Evolutionary conservation across 2,329 filamentous ascomycete genomes (phyloP).

Genomic region (Aspergillus sp.): DNA sequence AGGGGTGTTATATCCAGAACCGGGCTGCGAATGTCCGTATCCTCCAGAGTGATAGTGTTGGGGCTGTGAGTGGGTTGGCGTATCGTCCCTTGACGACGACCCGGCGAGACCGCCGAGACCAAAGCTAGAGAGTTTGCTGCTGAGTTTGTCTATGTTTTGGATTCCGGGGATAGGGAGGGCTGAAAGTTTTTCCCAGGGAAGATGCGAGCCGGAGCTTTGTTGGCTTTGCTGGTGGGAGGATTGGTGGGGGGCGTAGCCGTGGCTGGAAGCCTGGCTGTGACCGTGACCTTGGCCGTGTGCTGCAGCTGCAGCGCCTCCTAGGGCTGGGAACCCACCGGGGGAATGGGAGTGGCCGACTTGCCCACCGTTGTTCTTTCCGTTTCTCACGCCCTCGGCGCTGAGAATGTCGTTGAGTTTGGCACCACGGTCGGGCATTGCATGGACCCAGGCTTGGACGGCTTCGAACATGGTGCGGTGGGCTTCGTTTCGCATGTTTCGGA

Average conservation of each 20-base stretch:
- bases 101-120: constrained; percentile 23
- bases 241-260: constrained; percentile 19
- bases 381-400: constrained; percentile 77
- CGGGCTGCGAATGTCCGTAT: background rate
- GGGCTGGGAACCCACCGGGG: constrained; percentile 22
- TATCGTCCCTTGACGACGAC: constrained; percentile 21
- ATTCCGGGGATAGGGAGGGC: constrained; percentile 39
- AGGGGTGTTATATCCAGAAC: background rate
- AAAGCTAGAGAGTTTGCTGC: constrained; percentile 31
- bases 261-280: constrained; percentile 23
- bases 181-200: constrained; percentile 33
- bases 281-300: constrained; percentile 23
- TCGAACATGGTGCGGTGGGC: constrained; percentile 87
- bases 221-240: constrained; percentile 16
- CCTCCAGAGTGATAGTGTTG: constrained; percentile 3
- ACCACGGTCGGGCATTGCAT: constrained; percentile 65
- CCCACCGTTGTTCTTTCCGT: constrained; percentile 65
- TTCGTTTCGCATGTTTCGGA: constrained; percentile 72
- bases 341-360: constrained; percentile 29
- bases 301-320: constrained; percentile 21
- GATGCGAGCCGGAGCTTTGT: constrained; percentile 16
- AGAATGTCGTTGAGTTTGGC: constrained; percentile 72
- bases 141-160: constrained; percentile 37
- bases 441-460: constrained; percentile 78
- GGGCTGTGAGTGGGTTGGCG: constrained; percentile 1